phyloP scores from a whole-genome alignment of 2,329 filamentous ascomycete genomes.

The Monilinia polystroma region DNA sequence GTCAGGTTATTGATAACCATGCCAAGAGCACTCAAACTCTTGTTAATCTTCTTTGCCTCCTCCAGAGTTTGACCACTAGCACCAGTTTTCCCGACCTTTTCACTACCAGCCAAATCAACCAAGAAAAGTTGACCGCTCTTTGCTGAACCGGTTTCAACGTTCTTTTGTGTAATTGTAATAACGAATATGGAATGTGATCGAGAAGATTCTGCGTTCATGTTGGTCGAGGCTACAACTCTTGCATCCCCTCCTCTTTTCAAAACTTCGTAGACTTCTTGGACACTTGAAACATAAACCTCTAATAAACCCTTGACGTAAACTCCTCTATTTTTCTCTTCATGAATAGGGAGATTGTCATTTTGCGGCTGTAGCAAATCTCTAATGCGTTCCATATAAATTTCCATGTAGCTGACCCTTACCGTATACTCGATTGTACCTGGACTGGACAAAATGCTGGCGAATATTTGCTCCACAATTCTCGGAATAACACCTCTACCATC shows the following conservation, averaged over 20 bases:
- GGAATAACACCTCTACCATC: slow-evolving; percentile 91
- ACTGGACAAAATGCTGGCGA: slow-evolving; percentile 88
- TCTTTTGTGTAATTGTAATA: slow-evolving; percentile 95
- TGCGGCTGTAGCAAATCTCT: slow-evolving; percentile 87
- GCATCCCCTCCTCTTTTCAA: slow-evolving; percentile 90
- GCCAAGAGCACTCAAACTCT: slow-evolving; percentile 94
- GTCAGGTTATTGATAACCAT: slow-evolving; percentile 99
- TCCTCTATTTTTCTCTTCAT: slow-evolving; percentile 93
- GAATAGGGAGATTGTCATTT: slow-evolving; percentile 95
- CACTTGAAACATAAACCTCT: slow-evolving; percentile 93
- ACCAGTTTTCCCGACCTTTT: slow-evolving; percentile 98
- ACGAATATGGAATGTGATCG: slow-evolving; percentile 98
- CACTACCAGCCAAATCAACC: slow-evolving; percentile 95
- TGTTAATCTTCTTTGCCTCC: slow-evolving; percentile 99
- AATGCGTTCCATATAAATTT: slow-evolving; percentile 99
- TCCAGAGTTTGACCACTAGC: slow-evolving; percentile 96
- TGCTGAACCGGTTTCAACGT: slow-evolving; percentile 90
- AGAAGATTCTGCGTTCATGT: slow-evolving; percentile 99
- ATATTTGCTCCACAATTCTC: slow-evolving; percentile 96
- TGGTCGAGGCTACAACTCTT: slow-evolving; percentile 90
- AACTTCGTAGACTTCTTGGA: slow-evolving; percentile 94
- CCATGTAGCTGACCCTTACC: slow-evolving; percentile 98
- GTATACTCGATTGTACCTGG: slow-evolving; percentile 96
- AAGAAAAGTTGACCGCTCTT: slow-evolving; percentile 97
- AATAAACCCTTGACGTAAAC: slow-evolving; percentile 95